Evolutionary conservation across 148 eudicot genomes (phyloP), one percentile per base, ranked within the genome.

Genomic region (Euryodendron excelsum): DNA sequence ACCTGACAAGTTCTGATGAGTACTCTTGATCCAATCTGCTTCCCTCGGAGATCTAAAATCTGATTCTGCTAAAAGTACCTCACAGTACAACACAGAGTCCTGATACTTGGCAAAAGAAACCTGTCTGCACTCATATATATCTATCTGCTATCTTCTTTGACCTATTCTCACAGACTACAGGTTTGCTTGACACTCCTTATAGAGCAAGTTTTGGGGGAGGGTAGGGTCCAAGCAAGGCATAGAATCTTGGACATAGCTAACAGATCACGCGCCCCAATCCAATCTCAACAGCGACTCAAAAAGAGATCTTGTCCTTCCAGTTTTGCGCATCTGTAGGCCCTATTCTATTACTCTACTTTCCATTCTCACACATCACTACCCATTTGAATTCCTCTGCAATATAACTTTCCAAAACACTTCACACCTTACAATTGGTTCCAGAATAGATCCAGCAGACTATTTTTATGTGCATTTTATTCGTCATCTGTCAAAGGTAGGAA

Each of bases 161-260:
- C 73, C 84, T 39, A 76, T 78, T 84, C 82, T 84, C 78, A 82
- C 56, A 72, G 72, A 27, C 64, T 44, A 76, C 77, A 79, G 80
- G 37, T 84, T 69, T 80, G 82, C 70, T 60, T 62, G 63, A 79
- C 82, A 81, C 80, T 73, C 85, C 84, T 90, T 92, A 90, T 94
- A 94, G 72, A 80, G 87, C 76, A 73, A 74, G 78, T 47, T 69
- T 41, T 44, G 78, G 69, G 63, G 76, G 74, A 37, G 65, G 77
- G 28, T 61, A 73, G 80, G 63, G 69, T 82, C 77, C 85, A 85
- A 74, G 82, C 69, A 84, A 89, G 81, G 89, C 73, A 88, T 80
- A 80, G 98, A 91, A 94, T 94, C 94, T 87, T 88, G 83, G 76
- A 82, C 81, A 88, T 82, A 83, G 82, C 82, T 66, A 79, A 86